Base-by-base conservation (phyloP, 257 asterid genomes). In the Henckelia pumila region DNA sequence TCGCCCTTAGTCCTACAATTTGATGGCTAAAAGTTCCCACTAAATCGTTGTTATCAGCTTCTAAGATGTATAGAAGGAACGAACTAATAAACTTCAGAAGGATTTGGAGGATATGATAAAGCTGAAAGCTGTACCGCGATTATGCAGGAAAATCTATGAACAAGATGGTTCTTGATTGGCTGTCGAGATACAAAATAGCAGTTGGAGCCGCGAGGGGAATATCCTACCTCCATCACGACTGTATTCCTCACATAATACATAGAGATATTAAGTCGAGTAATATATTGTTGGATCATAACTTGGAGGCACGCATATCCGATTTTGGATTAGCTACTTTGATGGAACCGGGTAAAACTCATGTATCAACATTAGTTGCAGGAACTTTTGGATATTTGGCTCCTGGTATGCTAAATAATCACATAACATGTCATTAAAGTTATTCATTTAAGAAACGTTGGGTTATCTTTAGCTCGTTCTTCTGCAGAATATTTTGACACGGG, bases 351-450 rank as follows among this genome's bases (percentile, higher is more conserved):
- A 85, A 84, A 75, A 85, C 98, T 44, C 98, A 92, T 17, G 98
- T 86, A n/a, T 85, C 98, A 33, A 89, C 98, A 3, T 53, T 85
- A 69, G 95, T 85, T 67, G 96, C 96, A 8, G 98, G 98, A 65
- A 92, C 96, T 69, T 87, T 92, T 52, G 98, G 96, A 63, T 92
- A 92, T 78, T 72, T 89, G 74, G 88, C 96, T 63, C 96, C 98
- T 49, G 98, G 96, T 92, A 85, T 44, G 80, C 49, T 69, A 64
- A 58, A 40, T 23, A 17, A 60, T 30, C 29, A 61, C 37, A 52
- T 17, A 11, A 24, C 17, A 37, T 32, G 57, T 50, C 52, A 25
- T 5, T 62, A 28, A 61, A 56, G 1, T 17, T 47, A n/a, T 17
- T 57, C 14, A 13, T 21, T 25, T n/a, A 73, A 55, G 40, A 47